These are phyloP conservation scores for Penicillium steckii DNA, from an alignment of 495 filamentous ascomycete genomes.

Conservation along the genomic window DNA sequence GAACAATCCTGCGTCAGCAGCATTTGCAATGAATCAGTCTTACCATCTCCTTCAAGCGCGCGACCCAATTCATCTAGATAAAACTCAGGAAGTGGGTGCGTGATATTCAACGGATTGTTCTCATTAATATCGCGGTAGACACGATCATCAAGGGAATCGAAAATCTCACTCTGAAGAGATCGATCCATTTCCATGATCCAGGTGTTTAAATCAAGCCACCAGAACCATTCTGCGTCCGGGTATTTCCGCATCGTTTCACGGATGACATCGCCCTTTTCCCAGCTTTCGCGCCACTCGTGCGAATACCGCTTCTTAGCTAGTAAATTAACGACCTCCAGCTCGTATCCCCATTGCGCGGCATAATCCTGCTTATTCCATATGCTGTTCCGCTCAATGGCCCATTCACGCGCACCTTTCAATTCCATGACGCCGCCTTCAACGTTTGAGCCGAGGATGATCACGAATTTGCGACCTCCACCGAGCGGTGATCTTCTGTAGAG, in stretches of 20 bases:
- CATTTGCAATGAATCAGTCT: constrained; percentile 74
- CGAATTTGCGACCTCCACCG: constrained; percentile 86
- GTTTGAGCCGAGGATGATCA: constrained; percentile 92
- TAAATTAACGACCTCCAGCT: constrained; percentile 96
- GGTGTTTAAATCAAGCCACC: constrained; percentile 98
- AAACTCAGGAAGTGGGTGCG: constrained; percentile 67
- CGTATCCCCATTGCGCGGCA: constrained; percentile 85
- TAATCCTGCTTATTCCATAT: constrained; percentile 93
- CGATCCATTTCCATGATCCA: constrained; percentile 96
- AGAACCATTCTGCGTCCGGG: constrained; percentile 97
- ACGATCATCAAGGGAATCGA: constrained; percentile 69
- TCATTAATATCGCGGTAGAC: constrained; percentile 95
- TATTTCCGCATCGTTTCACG: constrained; percentile 90
- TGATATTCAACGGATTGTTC: constrained; percentile 94
- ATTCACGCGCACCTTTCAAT: constrained; percentile 96
- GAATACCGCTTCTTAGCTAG: constrained; percentile 97
- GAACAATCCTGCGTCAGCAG: constrained; percentile 91
- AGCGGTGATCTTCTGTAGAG: constrained; percentile 58
- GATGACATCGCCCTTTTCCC: constrained; percentile 98
- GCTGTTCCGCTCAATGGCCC: constrained; percentile 97
- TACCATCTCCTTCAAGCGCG: constrained; percentile 72
- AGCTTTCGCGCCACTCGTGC: constrained; percentile 98
- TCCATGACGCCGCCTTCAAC: constrained; percentile 97
- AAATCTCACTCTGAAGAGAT: constrained; percentile 87
- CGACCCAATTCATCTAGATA: constrained; percentile 74